phyloP scores from a whole-genome alignment of 768 basidiomycete species.

The Collybiopsis confluens region DNA sequence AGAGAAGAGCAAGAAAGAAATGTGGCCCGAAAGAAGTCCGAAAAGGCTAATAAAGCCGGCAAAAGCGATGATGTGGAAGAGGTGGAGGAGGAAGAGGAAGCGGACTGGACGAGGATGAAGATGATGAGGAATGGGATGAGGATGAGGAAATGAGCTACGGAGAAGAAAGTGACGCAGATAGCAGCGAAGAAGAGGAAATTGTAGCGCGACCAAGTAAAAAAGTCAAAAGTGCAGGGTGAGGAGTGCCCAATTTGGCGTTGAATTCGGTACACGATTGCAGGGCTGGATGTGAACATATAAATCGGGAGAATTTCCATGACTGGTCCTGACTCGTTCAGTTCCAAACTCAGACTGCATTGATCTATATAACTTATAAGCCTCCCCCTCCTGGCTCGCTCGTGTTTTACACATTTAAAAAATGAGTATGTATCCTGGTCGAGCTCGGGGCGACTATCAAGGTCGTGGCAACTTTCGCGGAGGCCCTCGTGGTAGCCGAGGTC shows the following conservation, averaged over 20 bases:
- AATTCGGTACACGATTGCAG: neutral
- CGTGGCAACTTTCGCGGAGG: neutral
- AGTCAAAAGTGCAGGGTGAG: slow-evolving; percentile 44
- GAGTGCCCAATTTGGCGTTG: slow-evolving; percentile 34
- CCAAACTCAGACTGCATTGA: too few relatives aligned
- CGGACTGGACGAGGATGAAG: slow-evolving; percentile 37
- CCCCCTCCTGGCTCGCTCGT: too few relatives aligned
- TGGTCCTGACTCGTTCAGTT: too few relatives aligned
- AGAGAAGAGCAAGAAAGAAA: slow-evolving; percentile 90
- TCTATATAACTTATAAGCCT: too few relatives aligned
- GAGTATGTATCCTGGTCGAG: slow-evolving; percentile 1
- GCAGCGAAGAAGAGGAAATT: slow-evolving; percentile 44
- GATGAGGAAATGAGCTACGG: slow-evolving; percentile 24
- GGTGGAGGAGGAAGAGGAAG: slow-evolving; percentile 28
- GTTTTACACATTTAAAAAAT: too few relatives aligned
- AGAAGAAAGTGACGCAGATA: slow-evolving; percentile 42
- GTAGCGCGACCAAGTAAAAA: slow-evolving; percentile 50
- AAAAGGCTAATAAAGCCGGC: slow-evolving; percentile 20
- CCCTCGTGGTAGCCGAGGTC: neutral
- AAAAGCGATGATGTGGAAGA: slow-evolving; percentile 21
- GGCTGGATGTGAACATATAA: neutral
- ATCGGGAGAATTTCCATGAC: too few relatives aligned
- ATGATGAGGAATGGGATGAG: slow-evolving; percentile 24
- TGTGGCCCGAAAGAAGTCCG: slow-evolving; percentile 75
- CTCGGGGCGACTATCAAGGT: neutral